Evolutionary conservation across 805 yeast species (phyloP), one percentile per base, ranked within the genome.

Genomic region (Priceomyces medius): DNA sequence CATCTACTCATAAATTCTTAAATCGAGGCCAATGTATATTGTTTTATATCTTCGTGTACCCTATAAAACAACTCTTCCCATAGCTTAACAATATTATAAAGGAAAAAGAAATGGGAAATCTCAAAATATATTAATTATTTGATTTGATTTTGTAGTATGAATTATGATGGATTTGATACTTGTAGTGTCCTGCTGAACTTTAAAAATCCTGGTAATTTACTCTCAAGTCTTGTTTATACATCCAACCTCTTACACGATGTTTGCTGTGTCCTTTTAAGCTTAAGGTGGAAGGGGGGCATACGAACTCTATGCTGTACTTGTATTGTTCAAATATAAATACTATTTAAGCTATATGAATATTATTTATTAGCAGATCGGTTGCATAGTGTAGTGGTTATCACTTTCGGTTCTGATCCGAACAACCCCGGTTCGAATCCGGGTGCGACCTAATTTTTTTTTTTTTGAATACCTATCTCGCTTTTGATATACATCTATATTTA

Each of bases 361-460:
- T n/a, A 10, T 26, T n/a, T 26, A 5, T 4, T 26, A 8, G 23
- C 29, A 14, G 9, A 21, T 24, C 12, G 68, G 69, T 64, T 61
- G 67, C 77, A 77, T 79, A 78, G 85, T 80, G 85, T 81, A 81
- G 85, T 79, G 85, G 85, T 81, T 79, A 81, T 81, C 85, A 80
- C 86, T 73, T 72, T 77, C 77, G 85, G 85, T 81, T 81, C 77
- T 81, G 85, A 81, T 80, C 85, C 85, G 77, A 64, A 71, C 80
- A 78, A 81, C 85, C 85, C 85, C 85, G 79, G 86, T 80, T 80
- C 86, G 85, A 81, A 79, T 79, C 85, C 85, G 85, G 85, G 85
- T 76, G 77, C 76, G 85, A 79, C 83, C 84, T 79, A 31, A 37
- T 47, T 55, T 56, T 51, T 29, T 12, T 27, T 14, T 20, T 26